Percentiles rank a stretch among this genome's conserved stretches.
phyloP scores from a whole-genome alignment of 179 eudicot species.

The Spinacia oleracea region DNA sequence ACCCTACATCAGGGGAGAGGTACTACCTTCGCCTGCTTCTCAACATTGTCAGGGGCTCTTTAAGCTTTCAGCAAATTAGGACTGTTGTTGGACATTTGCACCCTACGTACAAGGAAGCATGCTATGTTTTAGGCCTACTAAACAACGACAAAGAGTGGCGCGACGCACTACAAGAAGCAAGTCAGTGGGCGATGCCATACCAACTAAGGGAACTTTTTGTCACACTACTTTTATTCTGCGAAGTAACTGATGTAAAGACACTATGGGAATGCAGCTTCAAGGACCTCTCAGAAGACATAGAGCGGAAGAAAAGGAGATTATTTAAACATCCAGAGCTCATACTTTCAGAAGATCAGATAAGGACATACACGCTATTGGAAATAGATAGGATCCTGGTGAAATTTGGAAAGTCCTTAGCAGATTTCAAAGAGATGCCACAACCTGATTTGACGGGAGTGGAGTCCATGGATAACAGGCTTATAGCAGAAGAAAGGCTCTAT shows the following conservation, averaged over 20 bases:
- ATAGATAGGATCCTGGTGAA: background rate
- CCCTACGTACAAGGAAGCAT: too few species aligned
- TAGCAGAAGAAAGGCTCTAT: background rate
- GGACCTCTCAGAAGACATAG: slow-evolving; percentile 8
- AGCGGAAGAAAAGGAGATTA: background rate
- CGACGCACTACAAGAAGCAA: background rate
- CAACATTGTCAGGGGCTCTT: slow-evolving; percentile 3
- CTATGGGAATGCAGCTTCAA: background rate
- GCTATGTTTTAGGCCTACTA: background rate
- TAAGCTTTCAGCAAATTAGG: slow-evolving; percentile 3
- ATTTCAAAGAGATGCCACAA: background rate
- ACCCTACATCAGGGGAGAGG: slow-evolving; percentile 12
- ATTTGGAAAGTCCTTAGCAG: background rate
- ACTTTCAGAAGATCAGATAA: background rate
- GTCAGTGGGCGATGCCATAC: background rate
- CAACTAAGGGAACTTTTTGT: slow-evolving; percentile 6
- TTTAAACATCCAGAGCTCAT: slow-evolving; percentile 8
- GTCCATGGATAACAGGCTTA: slow-evolving; percentile 1
- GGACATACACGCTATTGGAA: background rate
- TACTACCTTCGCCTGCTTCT: slow-evolving; percentile 5
- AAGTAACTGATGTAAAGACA: background rate
- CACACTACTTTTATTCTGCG: slow-evolving; percentile 3
- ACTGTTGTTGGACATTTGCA: background rate
- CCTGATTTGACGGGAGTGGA: background rate
- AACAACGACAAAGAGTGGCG: slow-evolving; percentile 5